Evolutionary conservation across 1,139 yeast species (phyloP).

Genomic region (Suhomyces anneliseae): DNA sequence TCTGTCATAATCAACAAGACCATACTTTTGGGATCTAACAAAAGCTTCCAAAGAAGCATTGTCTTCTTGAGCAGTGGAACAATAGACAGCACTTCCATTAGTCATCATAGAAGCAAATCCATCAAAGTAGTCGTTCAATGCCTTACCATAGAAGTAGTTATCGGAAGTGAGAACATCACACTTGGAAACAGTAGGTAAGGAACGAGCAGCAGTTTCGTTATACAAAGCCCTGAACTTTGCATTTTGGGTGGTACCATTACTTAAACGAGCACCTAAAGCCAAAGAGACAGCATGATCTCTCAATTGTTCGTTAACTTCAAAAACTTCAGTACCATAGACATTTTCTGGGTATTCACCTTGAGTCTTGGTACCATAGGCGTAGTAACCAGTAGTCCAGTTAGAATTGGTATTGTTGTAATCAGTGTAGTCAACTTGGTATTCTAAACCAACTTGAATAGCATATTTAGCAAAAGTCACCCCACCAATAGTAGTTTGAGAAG

Average conservation of each 20-base stretch:
- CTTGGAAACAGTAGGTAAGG: conserved; percentile 48
- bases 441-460: conserved; percentile 63
- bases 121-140: conserved; percentile 51
- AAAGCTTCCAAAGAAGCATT: conserved; percentile 65
- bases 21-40: conserved; percentile 53
- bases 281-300: conserved; percentile 58
- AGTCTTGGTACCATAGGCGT: conserved; percentile 52
- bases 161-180: conserved; percentile 67
- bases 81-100: conserved; percentile 60
- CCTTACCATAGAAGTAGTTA: conserved; percentile 57
- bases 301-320: conserved; percentile 58
- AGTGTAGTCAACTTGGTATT: conserved; percentile 51
- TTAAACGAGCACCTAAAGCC: conserved; percentile 46
- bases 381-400: conserved; percentile 64
- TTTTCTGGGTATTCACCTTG: conserved; percentile 54
- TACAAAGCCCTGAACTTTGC: conserved; percentile 49
- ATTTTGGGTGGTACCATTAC: conserved; percentile 47
- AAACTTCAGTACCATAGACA: conserved; percentile 66
- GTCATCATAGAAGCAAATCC: conserved; percentile 51
- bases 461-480: conserved; percentile 61
- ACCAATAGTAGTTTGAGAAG: conserved; percentile 48
- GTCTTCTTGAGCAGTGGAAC: conserved; percentile 69
- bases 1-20: conserved; percentile 57
- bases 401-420: conserved; percentile 50
- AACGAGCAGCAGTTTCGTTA: conserved; percentile 49